These are phyloP conservation scores for Trichocladium antarcticum DNA, from an alignment of 495 filamentous ascomycete genomes.

Conservation along the genomic window DNA sequence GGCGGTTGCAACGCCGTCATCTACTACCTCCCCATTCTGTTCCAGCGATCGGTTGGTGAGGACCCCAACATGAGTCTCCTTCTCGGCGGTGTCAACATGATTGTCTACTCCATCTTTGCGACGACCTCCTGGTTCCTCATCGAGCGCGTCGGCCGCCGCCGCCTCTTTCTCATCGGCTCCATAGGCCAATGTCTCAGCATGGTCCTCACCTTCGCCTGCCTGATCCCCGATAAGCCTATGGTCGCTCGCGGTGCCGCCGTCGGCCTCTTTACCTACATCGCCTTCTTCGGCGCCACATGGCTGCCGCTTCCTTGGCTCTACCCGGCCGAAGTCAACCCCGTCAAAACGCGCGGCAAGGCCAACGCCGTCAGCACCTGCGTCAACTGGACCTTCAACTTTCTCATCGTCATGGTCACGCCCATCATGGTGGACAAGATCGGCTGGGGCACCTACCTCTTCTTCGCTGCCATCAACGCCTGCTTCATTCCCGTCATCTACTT, in stretches of 20 bases:
- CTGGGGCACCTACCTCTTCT: constrained; percentile 75
- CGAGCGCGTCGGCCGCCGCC: constrained; percentile 60
- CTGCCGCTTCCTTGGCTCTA: constrained; percentile 58
- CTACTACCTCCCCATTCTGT: constrained; percentile 73
- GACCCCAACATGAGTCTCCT: constrained; percentile 52
- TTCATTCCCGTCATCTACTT: constrained; percentile 68
- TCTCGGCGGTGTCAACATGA: constrained; percentile 68
- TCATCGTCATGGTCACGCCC: constrained; percentile 72
- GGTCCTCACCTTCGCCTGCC: constrained; percentile 61
- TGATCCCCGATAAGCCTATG: constrained; percentile 47
- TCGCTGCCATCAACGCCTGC: constrained; percentile 55
- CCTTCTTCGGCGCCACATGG: constrained; percentile 65
- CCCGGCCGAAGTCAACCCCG: constrained; percentile 60
- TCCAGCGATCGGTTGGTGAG: constrained; percentile 51
- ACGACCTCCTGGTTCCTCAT: constrained; percentile 75
- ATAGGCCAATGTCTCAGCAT: constrained; percentile 59
- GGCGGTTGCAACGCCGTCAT: constrained; percentile 70
- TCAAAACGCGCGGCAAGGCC: constrained; percentile 62
- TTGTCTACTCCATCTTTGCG: constrained; percentile 66
- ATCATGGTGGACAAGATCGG: constrained; percentile 55
- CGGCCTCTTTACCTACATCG: constrained; percentile 71
- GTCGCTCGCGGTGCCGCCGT: constrained; percentile 61
- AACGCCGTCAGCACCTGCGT: constrained; percentile 65
- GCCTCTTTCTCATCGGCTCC: constrained; percentile 59
- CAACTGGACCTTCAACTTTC: constrained; percentile 76